phyloP scores from a whole-genome alignment of 352 stramenopile species.

The Pythium chondricola region DNA sequence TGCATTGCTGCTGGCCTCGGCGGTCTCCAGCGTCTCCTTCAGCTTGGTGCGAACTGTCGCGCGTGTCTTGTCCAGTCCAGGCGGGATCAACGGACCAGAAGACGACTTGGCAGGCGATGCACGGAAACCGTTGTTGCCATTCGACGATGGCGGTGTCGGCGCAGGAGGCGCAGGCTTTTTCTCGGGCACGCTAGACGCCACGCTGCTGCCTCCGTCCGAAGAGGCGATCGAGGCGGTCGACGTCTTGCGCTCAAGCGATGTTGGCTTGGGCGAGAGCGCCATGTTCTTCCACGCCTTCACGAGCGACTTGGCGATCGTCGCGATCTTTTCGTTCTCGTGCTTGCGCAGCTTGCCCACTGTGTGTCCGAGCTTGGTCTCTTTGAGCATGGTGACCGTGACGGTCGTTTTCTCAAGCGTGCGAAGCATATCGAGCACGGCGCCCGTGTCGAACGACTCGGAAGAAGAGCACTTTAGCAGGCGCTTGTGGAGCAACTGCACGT shows the following conservation, averaged over 20 bases:
- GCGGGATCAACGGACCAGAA: conserved; percentile 47
- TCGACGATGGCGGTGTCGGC: background rate
- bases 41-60: conserved; percentile 76
- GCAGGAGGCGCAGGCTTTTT: conserved; percentile 9
- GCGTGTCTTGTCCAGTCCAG: conserved; percentile 65
- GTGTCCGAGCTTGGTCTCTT: conserved; percentile 81
- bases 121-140: background rate
- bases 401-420: conserved; percentile 45
- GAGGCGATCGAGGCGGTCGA: conserved; percentile 20
- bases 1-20: conserved; percentile 36
- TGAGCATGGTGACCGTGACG: conserved; percentile 67
- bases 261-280: conserved; percentile 54
- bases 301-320: conserved; percentile 61
- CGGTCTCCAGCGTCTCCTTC: conserved; percentile 60
- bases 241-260: conserved; percentile 25
- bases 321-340: conserved; percentile 79
- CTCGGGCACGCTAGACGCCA: conserved; percentile 1
- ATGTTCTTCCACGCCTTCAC: conserved; percentile 88
- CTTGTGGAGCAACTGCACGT: conserved; percentile 57
- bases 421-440: conserved; percentile 56
- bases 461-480: conserved; percentile 72
- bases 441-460: conserved; percentile 44
- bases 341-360: conserved; percentile 87
- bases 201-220: conserved; percentile 21
- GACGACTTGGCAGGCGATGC: conserved; percentile 4